Evolutionary conservation across 805 yeast genomes (phyloP), one percentile per base, ranked within the genome.

Genomic region (Candida morakotiae): DNA sequence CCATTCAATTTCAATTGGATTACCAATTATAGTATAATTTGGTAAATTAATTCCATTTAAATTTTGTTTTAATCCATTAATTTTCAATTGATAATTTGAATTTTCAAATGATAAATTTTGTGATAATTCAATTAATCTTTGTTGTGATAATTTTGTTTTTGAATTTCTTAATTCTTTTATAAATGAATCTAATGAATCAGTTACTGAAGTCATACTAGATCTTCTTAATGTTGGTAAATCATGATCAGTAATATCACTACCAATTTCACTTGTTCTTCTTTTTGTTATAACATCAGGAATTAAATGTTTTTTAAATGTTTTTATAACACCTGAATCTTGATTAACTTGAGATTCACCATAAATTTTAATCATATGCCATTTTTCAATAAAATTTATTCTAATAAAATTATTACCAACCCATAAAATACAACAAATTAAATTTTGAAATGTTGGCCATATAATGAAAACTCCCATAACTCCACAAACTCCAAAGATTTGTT

Each of bases 401-500:
- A 77, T 58, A 40, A 84, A 72, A 50, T 80, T 81, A 42, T 80
- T 76, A 8, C 70, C 53, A 1, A 86, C 77, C 87, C 89, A 85
- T 31, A 68, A 41, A 6, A 48, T 40, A 28, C 82, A 55, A 47
- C 75, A 65, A 0, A 83, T 75, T 34, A 83, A 49, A 37, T 75
- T 63, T 39, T 66, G 64, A 32, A 73, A 64, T 1, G 79, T 69
- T 17, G 81, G 77, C 39, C 68, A 55, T 28, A 86, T 73, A 39
- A 85, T 68, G 24, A 82, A 61, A 1, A 79, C 77, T 17, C 91
- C 93, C 87, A 87, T 83, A 26, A 83, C 73, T 11, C 91, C 91
- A 44, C 87, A 77, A 38, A 81, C 78, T 9, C 94, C 91, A 41
- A 83, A 70, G 11, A 85, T 59, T 46, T 87, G 81, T 54, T 85